These are phyloP conservation scores for Athelia psychrophila DNA, from an alignment of 1,284 basidiomycete species.

Conservation along the genomic window DNA sequence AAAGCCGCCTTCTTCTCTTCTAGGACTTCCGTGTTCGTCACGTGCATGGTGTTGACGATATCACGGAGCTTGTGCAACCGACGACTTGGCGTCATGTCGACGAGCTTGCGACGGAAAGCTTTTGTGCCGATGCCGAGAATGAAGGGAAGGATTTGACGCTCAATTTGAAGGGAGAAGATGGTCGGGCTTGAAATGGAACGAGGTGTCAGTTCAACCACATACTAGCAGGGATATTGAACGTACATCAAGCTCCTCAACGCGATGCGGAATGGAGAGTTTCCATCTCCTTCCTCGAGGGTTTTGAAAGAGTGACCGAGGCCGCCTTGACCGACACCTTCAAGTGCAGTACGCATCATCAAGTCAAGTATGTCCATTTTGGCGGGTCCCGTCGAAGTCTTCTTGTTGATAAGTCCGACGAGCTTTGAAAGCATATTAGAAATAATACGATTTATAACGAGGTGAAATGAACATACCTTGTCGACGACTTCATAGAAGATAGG, in stretches of 20 bases:
- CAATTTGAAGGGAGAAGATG: too few species aligned
- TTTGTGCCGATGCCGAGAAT: conserved; percentile 31
- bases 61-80: conserved; percentile 29
- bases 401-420: conserved; percentile 22
- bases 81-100: conserved; percentile 32
- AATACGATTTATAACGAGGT: conserved; percentile 6
- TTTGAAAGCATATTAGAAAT: conserved; percentile 3
- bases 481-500: conserved; percentile 35
- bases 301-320: too few species aligned
- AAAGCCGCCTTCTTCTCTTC: conserved; percentile 36
- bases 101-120: conserved; percentile 29
- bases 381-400: conserved; percentile 8
- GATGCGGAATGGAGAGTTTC: too few species aligned
- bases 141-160: conserved; percentile 28
- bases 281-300: too few species aligned
- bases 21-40: conserved; percentile 34
- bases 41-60: conserved; percentile 36
- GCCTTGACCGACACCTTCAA: conserved; percentile 32
- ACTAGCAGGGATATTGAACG: too few species aligned
- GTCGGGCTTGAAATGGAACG: too few species aligned
- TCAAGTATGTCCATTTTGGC: conserved; percentile 35
- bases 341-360: conserved; percentile 36
- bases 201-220: too few species aligned
- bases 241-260: too few species aligned
- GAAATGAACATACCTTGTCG: conserved; percentile 10